Percentiles rank a stretch among this genome's conserved stretches.
Evolutionary conservation across 2,329 filamentous ascomycete genomes (phyloP).

Genomic region (Exophiala aquamarina): DNA sequence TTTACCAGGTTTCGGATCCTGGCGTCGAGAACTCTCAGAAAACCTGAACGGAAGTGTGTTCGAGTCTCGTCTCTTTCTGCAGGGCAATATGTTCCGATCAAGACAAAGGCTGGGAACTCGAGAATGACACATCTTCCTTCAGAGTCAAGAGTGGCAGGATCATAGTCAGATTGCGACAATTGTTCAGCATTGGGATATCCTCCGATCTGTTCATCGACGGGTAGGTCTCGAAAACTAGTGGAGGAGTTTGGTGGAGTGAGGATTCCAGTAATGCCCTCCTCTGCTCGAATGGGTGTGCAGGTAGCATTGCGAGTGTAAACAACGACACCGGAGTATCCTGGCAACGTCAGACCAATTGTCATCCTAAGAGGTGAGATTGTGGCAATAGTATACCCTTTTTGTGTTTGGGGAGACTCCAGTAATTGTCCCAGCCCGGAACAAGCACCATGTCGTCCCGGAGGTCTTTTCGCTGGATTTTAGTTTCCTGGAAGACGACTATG

Average conservation of each 20-base stretch:
- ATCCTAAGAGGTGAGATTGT: no score
- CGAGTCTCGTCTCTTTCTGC: conserved; percentile 83
- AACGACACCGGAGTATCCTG: conserved; percentile 92
- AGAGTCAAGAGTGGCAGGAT: conserved; percentile 74
- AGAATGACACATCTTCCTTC: conserved; percentile 90
- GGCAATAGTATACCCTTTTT: conserved; percentile 77
- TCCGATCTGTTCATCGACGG: conserved; percentile 74
- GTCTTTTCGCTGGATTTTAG: conserved; percentile 93
- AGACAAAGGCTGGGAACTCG: conserved; percentile 91
- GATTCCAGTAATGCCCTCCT: conserved; percentile 88
- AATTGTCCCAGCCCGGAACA: conserved; percentile 92
- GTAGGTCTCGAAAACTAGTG: conserved; percentile 71
- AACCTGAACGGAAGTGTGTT: conserved; percentile 78
- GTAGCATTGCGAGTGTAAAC: conserved; percentile 88
- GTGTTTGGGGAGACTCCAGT: conserved; percentile 86
- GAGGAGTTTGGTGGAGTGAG: conserved; percentile 71
- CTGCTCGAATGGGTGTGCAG: conserved; percentile 83
- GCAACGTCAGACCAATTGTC: not conserved
- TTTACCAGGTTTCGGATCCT: conserved; percentile 80
- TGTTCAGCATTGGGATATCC: conserved; percentile 77
- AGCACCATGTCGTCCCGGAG: conserved; percentile 93
- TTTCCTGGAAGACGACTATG: conserved; percentile 92
- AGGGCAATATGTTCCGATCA: conserved; percentile 89
- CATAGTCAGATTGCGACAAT: conserved; percentile 60
- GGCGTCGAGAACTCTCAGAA: conserved; percentile 75